These are phyloP conservation scores for Pestalotiopsis sp. DNA, from an alignment of 2,329 filamentous ascomycete species.

Conservation along the genomic window DNA sequence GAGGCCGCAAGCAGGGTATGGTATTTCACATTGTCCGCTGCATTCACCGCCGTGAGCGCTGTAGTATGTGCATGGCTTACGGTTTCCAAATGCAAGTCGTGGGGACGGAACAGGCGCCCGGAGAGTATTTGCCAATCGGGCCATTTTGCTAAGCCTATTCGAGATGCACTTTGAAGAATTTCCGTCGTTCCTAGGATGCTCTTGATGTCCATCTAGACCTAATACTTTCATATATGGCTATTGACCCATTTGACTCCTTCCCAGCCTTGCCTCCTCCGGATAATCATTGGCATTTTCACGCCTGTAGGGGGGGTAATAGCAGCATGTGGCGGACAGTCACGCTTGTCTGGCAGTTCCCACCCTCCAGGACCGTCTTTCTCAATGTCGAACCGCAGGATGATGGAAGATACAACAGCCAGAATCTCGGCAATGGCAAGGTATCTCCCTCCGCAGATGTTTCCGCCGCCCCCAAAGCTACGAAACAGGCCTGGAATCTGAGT, in stretches of 20 bases:
- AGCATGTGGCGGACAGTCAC: not conserved
- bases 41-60: not conserved
- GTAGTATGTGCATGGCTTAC: not conserved
- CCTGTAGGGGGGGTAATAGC: not conserved
- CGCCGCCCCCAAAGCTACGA: not conserved
- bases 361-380: not conserved
- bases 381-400: not conserved
- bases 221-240: not conserved
- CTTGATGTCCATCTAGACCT: too few species aligned
- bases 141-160: not conserved
- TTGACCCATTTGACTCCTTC: not conserved
- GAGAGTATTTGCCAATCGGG: not conserved
- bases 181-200: too few species aligned
- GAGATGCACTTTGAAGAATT: not conserved
- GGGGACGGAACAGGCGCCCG: not conserved
- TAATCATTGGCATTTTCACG: not conserved
- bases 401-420: not conserved
- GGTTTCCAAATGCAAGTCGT: not conserved
- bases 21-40: slow-evolving; percentile 7
- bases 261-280: not conserved
- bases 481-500: not conserved
- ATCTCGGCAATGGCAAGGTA: not conserved
- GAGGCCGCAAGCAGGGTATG: slow-evolving; percentile 6
- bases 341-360: not conserved
- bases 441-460: not conserved